phyloP scores from a whole-genome alignment of 441 rosid genomes.

The Erodium moschatum region DNA sequence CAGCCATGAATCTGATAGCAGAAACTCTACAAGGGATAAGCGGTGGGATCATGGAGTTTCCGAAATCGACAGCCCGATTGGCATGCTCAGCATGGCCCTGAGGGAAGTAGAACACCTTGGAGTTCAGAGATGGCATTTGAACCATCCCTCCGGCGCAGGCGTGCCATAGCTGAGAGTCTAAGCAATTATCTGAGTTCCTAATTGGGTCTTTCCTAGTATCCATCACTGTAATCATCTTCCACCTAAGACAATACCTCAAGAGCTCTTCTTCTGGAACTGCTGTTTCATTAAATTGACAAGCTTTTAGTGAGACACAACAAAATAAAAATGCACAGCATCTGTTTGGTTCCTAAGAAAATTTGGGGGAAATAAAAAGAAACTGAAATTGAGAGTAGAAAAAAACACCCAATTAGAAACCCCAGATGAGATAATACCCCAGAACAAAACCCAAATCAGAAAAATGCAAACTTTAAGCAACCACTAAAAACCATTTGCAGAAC shows the following conservation, averaged over 20 bases:
- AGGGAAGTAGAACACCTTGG: conserved; percentile 78
- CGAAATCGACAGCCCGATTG: conserved; percentile 48
- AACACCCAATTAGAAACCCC: not conserved
- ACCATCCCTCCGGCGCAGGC: conserved; percentile 98
- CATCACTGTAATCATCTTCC: conserved; percentile 2
- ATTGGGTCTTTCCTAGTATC: not conserved
- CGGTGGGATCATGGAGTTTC: conserved; percentile 43
- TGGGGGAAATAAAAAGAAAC: not conserved
- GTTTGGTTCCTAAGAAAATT: conserved; percentile 9
- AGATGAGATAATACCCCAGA: not conserved
- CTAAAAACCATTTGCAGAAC: not conserved
- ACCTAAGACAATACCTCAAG: no score
- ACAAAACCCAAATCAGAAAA: not conserved
- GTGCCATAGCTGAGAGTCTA: conserved; percentile 95
- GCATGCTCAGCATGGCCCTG: conserved; percentile 96
- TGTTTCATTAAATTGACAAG: not conserved
- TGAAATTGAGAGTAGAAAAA: not conserved
- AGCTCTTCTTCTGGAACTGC: not conserved
- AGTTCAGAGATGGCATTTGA: conserved; percentile 66
- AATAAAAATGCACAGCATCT: not conserved
- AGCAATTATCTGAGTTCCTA: conserved; percentile 38
- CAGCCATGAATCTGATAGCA: conserved; percentile 70
- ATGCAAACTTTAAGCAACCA: not conserved
- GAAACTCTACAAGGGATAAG: conserved; percentile 56
- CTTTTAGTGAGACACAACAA: not conserved